Base-by-base conservation (phyloP, 169 alveolate genomes). In the Haemoproteus tartakovskyi region DNA sequence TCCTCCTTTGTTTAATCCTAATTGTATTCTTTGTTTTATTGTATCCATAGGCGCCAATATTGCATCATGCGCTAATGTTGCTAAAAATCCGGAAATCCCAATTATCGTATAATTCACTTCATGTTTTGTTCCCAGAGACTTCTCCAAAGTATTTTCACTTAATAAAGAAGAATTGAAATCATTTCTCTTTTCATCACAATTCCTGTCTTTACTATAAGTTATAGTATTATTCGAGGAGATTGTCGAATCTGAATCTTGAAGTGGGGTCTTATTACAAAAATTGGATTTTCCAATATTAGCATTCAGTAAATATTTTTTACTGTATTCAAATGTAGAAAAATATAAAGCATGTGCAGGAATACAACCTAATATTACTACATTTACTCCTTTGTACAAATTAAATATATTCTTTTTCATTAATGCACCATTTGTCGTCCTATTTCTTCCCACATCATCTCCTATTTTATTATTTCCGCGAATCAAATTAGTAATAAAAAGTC, bases 271-370 rank as follows among this genome's bases (percentile, higher is more conserved):
- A n/a, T n/a, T n/a, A n/a, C n/a, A n/a, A n/a, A n/a, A n/a, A n/a
- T n/a, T n/a, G n/a, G n/a, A n/a, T n/a, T n/a, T n/a, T n/a, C n/a
- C n/a, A 5, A 5, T 36, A 4, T 4, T 70, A 36, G 48, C 36
- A n/a, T 5, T 33, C 5, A 6, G 43, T 33, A 33, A 33, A 38
- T 62, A 80, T 16, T 50, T 80, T 62, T 52, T 62, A 52, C 64
- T 40, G 22, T 41, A 64, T 30, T 64, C 80, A 63, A 54, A 54
- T 29, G 83, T 45, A 18, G 83, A 70, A 78, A 97, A 97, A 87
- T 91, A 93, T 11, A 95, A 63, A 27, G 98, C 98, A 78, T 97
- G 99, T n/a, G 99, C 99, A 1, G 99, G 99, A 67, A 97, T 87
- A 79, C 98, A 95, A 2, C 99, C 99, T 27, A 90, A 78, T n/a